These are phyloP conservation scores for Cyathus striatus DNA, from an alignment of 768 basidiomycete species.

Conservation along the genomic window DNA sequence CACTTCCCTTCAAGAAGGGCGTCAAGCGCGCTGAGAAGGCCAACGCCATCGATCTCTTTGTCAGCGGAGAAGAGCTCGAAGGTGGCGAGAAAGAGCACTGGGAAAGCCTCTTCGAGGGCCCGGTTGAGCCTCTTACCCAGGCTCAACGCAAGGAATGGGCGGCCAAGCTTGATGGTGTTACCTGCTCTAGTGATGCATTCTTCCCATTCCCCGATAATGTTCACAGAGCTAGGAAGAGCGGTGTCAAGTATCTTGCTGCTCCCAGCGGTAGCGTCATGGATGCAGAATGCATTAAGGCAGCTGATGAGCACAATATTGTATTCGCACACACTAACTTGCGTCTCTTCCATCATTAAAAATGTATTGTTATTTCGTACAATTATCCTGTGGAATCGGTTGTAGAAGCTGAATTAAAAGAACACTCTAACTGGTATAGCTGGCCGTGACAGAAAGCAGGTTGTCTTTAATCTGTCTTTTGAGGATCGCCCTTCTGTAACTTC, in stretches of 20 bases:
- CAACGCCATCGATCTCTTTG: slow-evolving; percentile 96
- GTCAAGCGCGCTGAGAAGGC: slow-evolving; percentile 98
- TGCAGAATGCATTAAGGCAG: slow-evolving; percentile 91
- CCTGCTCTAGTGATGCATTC: slow-evolving; percentile 96
- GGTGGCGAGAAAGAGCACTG: slow-evolving; percentile 88
- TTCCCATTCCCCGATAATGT: slow-evolving; percentile 99
- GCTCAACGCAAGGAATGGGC: slow-evolving; percentile 77
- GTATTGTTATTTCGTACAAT: no score
- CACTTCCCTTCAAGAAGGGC: slow-evolving; percentile 94
- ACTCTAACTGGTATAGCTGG: no score
- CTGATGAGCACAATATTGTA: slow-evolving; percentile 88
- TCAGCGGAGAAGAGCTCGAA: slow-evolving; percentile 83
- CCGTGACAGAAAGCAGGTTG: no score
- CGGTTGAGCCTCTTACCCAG: slow-evolving; percentile 59
- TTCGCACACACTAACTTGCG: slow-evolving; percentile 87
- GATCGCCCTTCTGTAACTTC: slow-evolving; percentile 2
- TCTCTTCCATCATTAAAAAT: slow-evolving; percentile 87
- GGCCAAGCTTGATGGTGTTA: slow-evolving; percentile 71
- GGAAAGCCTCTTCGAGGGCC: slow-evolving; percentile 79
- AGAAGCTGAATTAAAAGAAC: no score
- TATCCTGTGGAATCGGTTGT: no score
- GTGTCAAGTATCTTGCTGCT: slow-evolving; percentile 88
- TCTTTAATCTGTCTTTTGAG: no score
- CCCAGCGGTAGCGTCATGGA: slow-evolving; percentile 97
- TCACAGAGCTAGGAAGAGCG: slow-evolving; percentile 86